Evolutionary conservation across 2,329 filamentous ascomycete genomes (phyloP).

Genomic region (Neofusicoccum laricinum): DNA sequence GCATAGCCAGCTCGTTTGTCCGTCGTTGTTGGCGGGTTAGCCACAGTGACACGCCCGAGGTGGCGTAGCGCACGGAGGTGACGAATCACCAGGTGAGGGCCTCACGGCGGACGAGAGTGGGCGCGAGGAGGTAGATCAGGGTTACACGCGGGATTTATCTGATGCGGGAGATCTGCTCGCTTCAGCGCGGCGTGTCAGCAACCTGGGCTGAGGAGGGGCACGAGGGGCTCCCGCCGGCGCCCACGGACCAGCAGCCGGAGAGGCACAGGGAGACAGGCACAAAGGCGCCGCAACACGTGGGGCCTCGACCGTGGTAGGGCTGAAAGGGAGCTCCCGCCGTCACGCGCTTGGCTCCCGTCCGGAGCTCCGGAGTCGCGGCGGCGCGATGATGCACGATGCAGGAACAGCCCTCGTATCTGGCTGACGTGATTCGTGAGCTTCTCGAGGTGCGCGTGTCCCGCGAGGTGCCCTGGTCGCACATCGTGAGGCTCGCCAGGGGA

Average conservation of each 20-base stretch:
- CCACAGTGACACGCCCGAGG: background rate
- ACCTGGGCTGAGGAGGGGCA: background rate
- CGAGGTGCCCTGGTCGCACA: background rate
- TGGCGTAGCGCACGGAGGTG: background rate
- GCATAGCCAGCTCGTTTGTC: background rate
- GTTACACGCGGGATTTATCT: slow-evolving; percentile 1
- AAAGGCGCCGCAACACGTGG: slow-evolving; percentile 13
- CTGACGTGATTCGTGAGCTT: slow-evolving; percentile 8
- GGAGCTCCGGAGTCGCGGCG: background rate
- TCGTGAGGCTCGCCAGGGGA: background rate
- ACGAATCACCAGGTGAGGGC: background rate
- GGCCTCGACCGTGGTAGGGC: slow-evolving; percentile 12
- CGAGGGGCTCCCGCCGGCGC: background rate
- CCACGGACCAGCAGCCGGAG: slow-evolving; percentile 14
- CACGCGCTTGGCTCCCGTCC: slow-evolving; percentile 1
- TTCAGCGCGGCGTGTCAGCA: slow-evolving; percentile 8
- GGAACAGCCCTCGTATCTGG: slow-evolving; percentile 12
- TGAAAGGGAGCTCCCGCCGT: slow-evolving; percentile 9
- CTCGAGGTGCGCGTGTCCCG: background rate
- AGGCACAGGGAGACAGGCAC: background rate
- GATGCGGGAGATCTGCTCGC: slow-evolving; percentile 1
- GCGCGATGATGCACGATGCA: slow-evolving; percentile 10
- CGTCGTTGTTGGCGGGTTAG: background rate
- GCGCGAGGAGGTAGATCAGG: background rate
- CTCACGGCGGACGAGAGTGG: background rate